Conservation (phyloP, 2,329 filamentous ascomycete species). For the Ciborinia camelliae region DNA sequence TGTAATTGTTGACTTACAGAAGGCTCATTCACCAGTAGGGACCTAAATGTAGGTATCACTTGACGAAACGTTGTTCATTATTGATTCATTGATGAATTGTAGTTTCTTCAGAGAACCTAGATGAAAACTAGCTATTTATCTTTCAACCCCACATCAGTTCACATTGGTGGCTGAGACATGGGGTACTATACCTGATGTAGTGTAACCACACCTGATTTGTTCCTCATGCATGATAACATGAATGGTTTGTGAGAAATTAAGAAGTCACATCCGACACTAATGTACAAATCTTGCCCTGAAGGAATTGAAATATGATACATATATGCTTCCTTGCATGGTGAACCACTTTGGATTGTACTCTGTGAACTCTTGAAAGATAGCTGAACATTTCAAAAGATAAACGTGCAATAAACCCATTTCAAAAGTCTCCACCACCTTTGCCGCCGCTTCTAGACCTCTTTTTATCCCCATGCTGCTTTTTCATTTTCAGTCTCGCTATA, state of each 20-base stretch:
- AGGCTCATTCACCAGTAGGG: background rate
- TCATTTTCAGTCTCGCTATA: slow-evolving; percentile 31
- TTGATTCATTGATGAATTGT: background rate
- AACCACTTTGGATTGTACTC: background rate
- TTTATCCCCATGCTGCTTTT: slow-evolving; percentile 38
- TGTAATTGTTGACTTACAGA: too few relatives aligned
- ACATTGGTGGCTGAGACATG: slow-evolving; percentile 7
- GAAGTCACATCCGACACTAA: background rate
- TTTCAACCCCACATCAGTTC: background rate
- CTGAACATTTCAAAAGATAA: background rate
- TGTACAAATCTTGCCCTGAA: background rate
- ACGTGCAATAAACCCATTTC: background rate
- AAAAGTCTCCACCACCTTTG: slow-evolving; percentile 5
- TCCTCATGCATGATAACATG: background rate
- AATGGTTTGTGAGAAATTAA: too few relatives aligned
- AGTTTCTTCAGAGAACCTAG: background rate
- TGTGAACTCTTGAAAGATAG: background rate
- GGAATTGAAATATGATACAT: background rate
- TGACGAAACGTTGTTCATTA: background rate
- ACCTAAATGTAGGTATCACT: background rate
- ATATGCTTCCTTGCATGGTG: background rate
- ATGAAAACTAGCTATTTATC: background rate
- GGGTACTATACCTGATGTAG: background rate
- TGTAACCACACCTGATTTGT: background rate
- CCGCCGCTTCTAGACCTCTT: slow-evolving; percentile 31